A percentile compares a stretch with the other conserved stretches of the same genome.
phyloP scores from a whole-genome alignment of 306 rosid genomes.

The Cicer yamashitae region DNA sequence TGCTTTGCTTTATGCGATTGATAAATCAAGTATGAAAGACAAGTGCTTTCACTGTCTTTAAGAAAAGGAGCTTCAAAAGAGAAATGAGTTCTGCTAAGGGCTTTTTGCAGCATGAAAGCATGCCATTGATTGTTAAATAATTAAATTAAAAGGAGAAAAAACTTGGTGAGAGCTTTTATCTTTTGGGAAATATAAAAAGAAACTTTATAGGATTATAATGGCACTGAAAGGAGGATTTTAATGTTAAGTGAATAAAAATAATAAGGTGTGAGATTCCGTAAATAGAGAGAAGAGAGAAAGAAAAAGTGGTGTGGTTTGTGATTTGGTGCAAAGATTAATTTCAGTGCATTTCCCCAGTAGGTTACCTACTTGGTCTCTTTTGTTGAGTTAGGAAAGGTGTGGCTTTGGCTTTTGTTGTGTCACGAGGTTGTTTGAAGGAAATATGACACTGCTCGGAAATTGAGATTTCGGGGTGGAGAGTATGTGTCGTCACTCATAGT shows the following conservation, averaged over 20 bases:
- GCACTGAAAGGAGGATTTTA: slow-evolving; percentile 45
- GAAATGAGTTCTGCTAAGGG: slow-evolving; percentile 22
- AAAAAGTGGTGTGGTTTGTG: slow-evolving; percentile 11
- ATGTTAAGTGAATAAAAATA: background rate
- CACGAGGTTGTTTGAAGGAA: slow-evolving; percentile 39
- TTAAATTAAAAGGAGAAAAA: slow-evolving; percentile 23
- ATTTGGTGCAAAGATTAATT: slow-evolving; percentile 39
- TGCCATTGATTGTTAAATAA: slow-evolving; percentile 39
- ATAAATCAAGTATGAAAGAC: slow-evolving; percentile 36
- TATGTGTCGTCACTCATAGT: too few species aligned
- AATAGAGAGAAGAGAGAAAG: slow-evolving; percentile 23
- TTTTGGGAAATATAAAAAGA: slow-evolving; percentile 40
- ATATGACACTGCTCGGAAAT: background rate
- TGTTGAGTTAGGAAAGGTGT: slow-evolving; percentile 14
- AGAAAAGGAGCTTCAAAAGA: slow-evolving; percentile 54
- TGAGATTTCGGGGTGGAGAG: slow-evolving; percentile 34
- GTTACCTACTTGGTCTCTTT: slow-evolving; percentile 1
- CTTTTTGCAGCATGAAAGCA: slow-evolving; percentile 42
- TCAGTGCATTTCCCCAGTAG: slow-evolving; percentile 41
- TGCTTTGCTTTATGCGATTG: slow-evolving; percentile 39
- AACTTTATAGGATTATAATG: background rate
- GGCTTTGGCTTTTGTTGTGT: slow-evolving; percentile 32
- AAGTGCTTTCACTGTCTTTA: slow-evolving; percentile 47
- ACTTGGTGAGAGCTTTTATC: slow-evolving; percentile 42
- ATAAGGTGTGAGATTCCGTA: slow-evolving; percentile 49